Evolutionary conservation across 1,139 yeast species (phyloP), one percentile per base, ranked within the genome.

Genomic region (Magnusiomyces tetraspermus): DNA sequence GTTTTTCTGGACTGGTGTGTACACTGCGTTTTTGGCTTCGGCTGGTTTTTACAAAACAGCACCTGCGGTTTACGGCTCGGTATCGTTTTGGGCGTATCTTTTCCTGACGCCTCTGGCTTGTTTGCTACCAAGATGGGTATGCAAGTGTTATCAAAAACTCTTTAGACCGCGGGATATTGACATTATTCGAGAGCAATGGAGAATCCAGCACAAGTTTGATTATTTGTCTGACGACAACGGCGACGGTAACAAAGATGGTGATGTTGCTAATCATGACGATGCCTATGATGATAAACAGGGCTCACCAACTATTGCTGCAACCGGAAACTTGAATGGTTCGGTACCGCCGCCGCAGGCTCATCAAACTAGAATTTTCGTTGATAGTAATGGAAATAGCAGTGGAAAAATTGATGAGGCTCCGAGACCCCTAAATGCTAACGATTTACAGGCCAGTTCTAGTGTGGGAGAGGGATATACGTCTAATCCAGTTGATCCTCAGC

Each of bases 1-100:
- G 49, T 85, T 80, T 67, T 82, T 80, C 54, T 90, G 97, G 97
- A 82, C 96, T 0, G 96, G 96, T 50, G 74, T 90, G 49, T 92
- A 96, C 90, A 80, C 96, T 1, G 72, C 84, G 21, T 67, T 78
- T 6, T 59, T 73, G 15, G 70, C 71, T 51, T 76, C 92, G 52
- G 77, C 73, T 4, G 95, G 85, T 61, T 83, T 86, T 58, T 92
- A 84, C 70, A 79, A 83, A 59, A 81, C 87, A 21, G 96, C 86
- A 1, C 75, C 79, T 2, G 83, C 82, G 63, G 73, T 85, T 54
- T 89, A 85, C 67, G 94, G 92, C 1, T 68, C 82, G 19, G 74
- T 82, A 1, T 64, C 81, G 1, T 89, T 80, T 68, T 92, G 98
- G 98, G 90, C 89, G 0, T 82, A 87, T 59, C 68, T 83, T 43